phyloP scores from a whole-genome alignment of 441 rosid species.

The Erodium chrysanthum region DNA sequence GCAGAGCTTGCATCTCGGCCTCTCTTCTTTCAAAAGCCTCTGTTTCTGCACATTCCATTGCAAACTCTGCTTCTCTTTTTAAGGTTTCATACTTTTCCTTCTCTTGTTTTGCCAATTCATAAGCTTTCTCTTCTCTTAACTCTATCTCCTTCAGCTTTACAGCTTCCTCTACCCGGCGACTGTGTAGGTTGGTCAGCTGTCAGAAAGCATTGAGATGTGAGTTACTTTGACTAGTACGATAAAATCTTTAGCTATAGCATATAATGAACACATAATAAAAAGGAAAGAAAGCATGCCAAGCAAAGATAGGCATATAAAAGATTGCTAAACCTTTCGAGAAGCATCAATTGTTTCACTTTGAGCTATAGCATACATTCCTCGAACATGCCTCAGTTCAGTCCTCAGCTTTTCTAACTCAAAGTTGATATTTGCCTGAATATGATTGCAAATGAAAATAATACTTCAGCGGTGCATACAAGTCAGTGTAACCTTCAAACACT shows the following conservation, averaged over 20 bases:
- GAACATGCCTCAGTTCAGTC: slow-evolving; percentile 67
- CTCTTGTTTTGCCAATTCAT: slow-evolving; percentile 53
- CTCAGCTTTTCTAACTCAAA: slow-evolving; percentile 80
- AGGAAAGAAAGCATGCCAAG: no score
- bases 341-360: slow-evolving; percentile 66
- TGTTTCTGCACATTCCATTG: slow-evolving; percentile 36
- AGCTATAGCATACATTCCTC: slow-evolving; percentile 61
- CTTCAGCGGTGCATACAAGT: no score
- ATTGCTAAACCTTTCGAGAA: slow-evolving; percentile 50
- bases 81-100: slow-evolving; percentile 50
- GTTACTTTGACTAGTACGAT: background rate
- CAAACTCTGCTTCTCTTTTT: slow-evolving; percentile 43
- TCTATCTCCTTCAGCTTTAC: slow-evolving; percentile 46
- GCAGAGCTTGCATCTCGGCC: slow-evolving; percentile 52
- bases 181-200: slow-evolving; percentile 47
- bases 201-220: slow-evolving; percentile 14
- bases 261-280: background rate
- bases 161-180: slow-evolving; percentile 41
- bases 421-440: slow-evolving; percentile 23
- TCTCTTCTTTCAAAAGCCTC: slow-evolving; percentile 55
- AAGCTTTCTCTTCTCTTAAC: slow-evolving; percentile 39
- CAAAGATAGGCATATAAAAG: slow-evolving; percentile 4
- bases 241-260: background rate
- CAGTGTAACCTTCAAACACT: no score
- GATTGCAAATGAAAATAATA: no score